Evolutionary conservation across 1,284 basidiomycete species (phyloP), one percentile per base, ranked within the genome.

Genomic region (Rhizoctonia solani): DNA sequence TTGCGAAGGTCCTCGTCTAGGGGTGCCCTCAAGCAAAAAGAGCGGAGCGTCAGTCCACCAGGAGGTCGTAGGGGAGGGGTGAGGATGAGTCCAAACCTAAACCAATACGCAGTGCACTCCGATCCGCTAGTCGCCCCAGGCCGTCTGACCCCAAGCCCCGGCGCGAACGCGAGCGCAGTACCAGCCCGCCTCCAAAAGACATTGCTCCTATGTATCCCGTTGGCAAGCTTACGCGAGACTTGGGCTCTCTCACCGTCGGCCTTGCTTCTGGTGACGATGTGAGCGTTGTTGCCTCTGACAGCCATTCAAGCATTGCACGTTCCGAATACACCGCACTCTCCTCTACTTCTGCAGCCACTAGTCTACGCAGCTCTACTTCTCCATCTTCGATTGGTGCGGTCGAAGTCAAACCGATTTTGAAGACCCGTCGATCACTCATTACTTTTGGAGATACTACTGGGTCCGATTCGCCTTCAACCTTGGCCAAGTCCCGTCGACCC

Each of bases 171-270:
- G 56, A 61, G 19, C 59, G 49, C 25, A 63, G 59, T 23, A 23
- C 9, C 2, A 63, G 29, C 23, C 59, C 59, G 5, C 56, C 56
- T 27, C 19, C 9, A 13, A 46, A 30, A 9, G 59, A 21, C n/a
- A n/a, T n/a, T 6, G 49, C 21, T 30, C 21, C 59, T 29, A 25
- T 63, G 4, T 63, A 50, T 49, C 59, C 59, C 21, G 59, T 63
- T 29, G 59, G 59, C 4, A 63, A 63, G 16, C 59, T 63, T 37
- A 63, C 59, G 14, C 59, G 59, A n/a, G 59, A 63, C 37, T 47
- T 63, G 16, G 59, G 59, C 4, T 63, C 59, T 3, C 59, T 63
- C 44, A 63, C 47, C 37, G 37, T 63, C 19, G 59, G 47, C 11
- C 19, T 52, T 52, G 21, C 59, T 3, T 9, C 47, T 4, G 59